These are phyloP conservation scores for Metarhizium humberi DNA, from an alignment of 2,329 filamentous ascomycete species.

Conservation along the genomic window DNA sequence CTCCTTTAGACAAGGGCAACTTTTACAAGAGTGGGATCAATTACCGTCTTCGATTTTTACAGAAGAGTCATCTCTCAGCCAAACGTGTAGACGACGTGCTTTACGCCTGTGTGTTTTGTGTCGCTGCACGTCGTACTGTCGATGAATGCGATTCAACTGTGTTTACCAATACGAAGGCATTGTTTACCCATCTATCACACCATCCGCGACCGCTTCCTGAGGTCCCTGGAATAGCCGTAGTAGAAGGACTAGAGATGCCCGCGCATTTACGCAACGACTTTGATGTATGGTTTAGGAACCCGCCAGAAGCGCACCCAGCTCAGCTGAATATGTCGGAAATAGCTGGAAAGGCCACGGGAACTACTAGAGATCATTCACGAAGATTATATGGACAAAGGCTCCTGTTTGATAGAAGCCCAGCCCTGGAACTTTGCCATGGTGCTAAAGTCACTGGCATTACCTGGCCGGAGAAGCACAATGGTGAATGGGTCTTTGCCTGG, in stretches of 20 bases:
- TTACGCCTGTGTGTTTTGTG: constrained; percentile 47
- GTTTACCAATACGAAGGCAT: constrained; percentile 42
- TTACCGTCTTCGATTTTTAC: constrained; percentile 45
- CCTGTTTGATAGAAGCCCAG: constrained; percentile 33
- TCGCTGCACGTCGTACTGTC: constrained; percentile 36
- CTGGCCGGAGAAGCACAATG: constrained; percentile 41
- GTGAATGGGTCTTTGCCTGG: constrained; percentile 49
- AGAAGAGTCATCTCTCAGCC: constrained; percentile 44
- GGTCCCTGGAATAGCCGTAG: constrained; percentile 37
- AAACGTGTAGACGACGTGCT: constrained; percentile 41
- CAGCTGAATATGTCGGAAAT: constrained; percentile 31
- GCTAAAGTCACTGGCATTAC: constrained; percentile 40
- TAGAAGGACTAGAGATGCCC: constrained; percentile 35
- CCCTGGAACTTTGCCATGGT: constrained; percentile 37
- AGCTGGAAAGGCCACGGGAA: constrained; percentile 31
- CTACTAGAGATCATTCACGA: constrained; percentile 37
- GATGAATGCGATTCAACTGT: constrained; percentile 48
- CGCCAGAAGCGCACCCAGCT: constrained; percentile 31
- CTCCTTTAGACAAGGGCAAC: constrained; percentile 25
- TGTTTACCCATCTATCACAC: constrained; percentile 43
- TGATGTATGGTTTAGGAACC: constrained; percentile 38
- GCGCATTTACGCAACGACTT: constrained; percentile 36
- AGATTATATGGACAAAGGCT: constrained; percentile 36
- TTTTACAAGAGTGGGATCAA: constrained; percentile 34
- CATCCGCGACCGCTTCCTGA: constrained; percentile 44